Conservation (phyloP, 768 basidiomycete genomes). For the Tulasnella sp. region DNA sequence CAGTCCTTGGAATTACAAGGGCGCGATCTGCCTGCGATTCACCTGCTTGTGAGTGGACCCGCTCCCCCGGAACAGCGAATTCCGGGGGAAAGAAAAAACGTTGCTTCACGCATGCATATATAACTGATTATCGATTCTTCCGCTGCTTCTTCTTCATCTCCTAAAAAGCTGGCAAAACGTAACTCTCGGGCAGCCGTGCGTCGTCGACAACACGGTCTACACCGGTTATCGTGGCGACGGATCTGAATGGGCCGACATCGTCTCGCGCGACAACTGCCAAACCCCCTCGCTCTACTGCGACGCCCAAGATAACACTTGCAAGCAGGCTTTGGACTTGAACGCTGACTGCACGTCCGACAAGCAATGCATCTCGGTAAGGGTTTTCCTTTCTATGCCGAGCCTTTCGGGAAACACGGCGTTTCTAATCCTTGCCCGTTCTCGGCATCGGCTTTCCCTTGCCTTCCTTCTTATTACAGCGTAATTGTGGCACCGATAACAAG, state of each 20-base stretch:
- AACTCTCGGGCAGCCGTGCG: constrained; percentile 64
- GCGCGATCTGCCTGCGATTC: constrained; percentile 76
- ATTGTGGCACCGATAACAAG: constrained; percentile 27
- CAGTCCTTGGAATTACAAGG: not conserved
- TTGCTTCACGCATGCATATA: not conserved
- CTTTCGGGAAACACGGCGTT: not conserved
- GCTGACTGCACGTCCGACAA: constrained; percentile 60
- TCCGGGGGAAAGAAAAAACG: not conserved
- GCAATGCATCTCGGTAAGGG: constrained; percentile 47
- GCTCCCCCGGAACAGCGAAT: not conserved
- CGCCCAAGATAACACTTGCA: constrained; percentile 58
- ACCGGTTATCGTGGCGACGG: constrained; percentile 56
- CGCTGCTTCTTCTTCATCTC: not conserved
- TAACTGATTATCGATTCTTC: not conserved
- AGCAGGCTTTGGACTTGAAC: constrained; percentile 60
- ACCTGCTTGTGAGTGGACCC: constrained; percentile 68
- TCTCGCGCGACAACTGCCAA: constrained; percentile 79
- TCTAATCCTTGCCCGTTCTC: not conserved
- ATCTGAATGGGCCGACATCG: constrained; percentile 71
- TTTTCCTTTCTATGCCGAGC: not conserved
- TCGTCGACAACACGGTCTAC: constrained; percentile 78
- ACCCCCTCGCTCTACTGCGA: constrained; percentile 76
- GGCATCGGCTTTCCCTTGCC: not conserved
- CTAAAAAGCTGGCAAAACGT: constrained; percentile 74
- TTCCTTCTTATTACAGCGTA: not conserved